These are phyloP conservation scores for Trichoderma semiorbis DNA, from an alignment of 2,329 filamentous ascomycete species.

Conservation along the genomic window DNA sequence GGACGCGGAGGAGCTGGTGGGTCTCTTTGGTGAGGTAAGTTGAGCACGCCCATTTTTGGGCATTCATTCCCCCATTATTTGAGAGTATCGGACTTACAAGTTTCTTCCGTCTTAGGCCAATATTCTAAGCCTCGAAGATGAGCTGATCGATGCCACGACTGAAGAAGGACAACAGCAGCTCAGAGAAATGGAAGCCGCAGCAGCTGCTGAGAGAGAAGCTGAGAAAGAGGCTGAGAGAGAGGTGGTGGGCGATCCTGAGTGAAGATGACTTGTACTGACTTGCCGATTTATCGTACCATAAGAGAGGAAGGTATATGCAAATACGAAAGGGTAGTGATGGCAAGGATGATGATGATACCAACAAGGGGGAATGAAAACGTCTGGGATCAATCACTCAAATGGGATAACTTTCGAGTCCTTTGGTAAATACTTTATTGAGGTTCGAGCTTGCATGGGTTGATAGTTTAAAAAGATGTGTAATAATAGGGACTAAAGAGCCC, in stretches of 20 bases:
- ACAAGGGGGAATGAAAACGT: background rate
- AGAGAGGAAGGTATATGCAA: no score
- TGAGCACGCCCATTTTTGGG: background rate
- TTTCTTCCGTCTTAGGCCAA: conserved; percentile 58
- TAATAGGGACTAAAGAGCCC: background rate
- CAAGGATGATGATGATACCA: background rate
- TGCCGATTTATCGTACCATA: no score
- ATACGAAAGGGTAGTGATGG: no score
- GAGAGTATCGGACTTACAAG: background rate
- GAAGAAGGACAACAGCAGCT: conserved; percentile 76
- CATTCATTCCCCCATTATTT: background rate
- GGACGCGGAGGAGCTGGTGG: conserved; percentile 81
- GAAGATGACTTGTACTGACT: no score
- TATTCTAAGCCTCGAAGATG: conserved; percentile 85
- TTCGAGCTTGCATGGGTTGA: background rate
- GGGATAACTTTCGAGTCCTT: background rate
- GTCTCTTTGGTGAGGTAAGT: conserved; percentile 67
- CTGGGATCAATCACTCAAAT: background rate
- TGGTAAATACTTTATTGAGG: background rate
- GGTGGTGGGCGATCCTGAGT: conserved; percentile 36
- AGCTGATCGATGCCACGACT: conserved; percentile 93
- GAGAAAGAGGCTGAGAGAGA: background rate
- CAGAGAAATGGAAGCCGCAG: conserved; percentile 62
- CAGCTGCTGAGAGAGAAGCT: conserved; percentile 21
- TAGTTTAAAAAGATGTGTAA: background rate